A percentile compares a stretch with the other conserved stretches of the same genome.
Conservation (phyloP, 306 rosid species). For the Purshia tridentata region DNA sequence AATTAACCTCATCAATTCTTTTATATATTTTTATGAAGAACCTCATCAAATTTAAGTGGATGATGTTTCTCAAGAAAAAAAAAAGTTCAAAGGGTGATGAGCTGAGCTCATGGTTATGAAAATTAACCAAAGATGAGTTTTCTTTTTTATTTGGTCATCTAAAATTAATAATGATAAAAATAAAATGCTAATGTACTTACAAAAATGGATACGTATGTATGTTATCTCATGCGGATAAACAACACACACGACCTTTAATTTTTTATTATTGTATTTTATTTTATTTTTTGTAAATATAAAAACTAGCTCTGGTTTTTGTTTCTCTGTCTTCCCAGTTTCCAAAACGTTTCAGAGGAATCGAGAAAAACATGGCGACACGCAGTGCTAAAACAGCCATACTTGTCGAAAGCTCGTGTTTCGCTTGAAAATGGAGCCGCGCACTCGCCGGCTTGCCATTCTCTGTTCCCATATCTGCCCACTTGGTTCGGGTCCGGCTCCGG, state of each 20-base stretch:
- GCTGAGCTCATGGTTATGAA: too few relatives aligned
- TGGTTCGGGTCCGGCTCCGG: not conserved
- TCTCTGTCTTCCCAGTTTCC: not conserved
- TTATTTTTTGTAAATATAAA: not conserved
- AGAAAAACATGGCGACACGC: slow-evolving; percentile 22
- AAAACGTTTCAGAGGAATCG: not conserved
- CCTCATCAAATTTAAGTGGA: too few relatives aligned
- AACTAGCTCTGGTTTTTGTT: not conserved
- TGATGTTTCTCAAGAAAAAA: too few relatives aligned
- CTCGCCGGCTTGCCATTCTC: slow-evolving; percentile 64
- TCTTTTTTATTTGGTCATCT: too few relatives aligned
- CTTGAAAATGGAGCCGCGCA: slow-evolving; percentile 46
- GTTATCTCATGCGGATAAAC: slow-evolving; percentile 2
- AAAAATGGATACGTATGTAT: too few relatives aligned
- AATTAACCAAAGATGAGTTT: too few relatives aligned
- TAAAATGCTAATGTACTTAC: too few relatives aligned
- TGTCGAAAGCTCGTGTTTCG: not conserved
- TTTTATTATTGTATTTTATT: not conserved
- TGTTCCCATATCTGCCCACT: slow-evolving; percentile 56
- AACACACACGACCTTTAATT: slow-evolving; percentile 1
- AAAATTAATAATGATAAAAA: too few relatives aligned
- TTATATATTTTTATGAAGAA: too few relatives aligned
- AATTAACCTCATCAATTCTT: too few relatives aligned
- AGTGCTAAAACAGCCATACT: not conserved
- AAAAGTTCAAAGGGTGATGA: too few relatives aligned